Evolutionary conservation across 225 moss, liverwort and hornwort genomes (phyloP), one percentile per base, ranked within the genome.

Genomic region (Polytrichum commune): DNA sequence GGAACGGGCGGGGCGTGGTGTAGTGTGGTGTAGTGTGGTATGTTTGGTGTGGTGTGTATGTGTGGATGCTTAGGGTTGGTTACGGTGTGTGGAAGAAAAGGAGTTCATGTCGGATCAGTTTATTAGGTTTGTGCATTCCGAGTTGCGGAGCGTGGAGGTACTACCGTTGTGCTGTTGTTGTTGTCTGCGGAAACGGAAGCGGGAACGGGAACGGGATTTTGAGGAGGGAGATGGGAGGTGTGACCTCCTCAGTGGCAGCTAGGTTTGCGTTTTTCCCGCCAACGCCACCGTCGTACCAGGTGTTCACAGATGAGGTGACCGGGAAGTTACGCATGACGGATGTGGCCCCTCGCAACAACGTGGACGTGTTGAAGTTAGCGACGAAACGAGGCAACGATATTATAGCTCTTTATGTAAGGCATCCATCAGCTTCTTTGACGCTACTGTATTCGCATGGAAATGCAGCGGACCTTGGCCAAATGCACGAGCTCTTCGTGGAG

Each of bases 231-330:
- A 97, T 97, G 97, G 97, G 97, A 92, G 91, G 88, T 75, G 94
- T 97, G 91, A 94, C 97, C 78, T 97, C 97, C 67, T 88, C 94
- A 5, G 92, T 98, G 72, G 97, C 97, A 80, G 95, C 97, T 68
- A 98, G 91, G 90, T 98, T 98, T 85, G 97, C 97, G n/a, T 98
- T 98, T 77, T 98, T 98, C 22, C 97, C 97, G 68, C 97, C 97
- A 20, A 94, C 86, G 26, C 97, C 97, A 33, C 80, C 97, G 7
- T 98, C 97, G 13, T 98, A 98, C 58, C 87, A 76, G 73, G 83
- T 98, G 78, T 69, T 89, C 24, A 38, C 22, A 62, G 90, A 95
- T 84, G 94, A 91, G 66, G 75, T 1, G 26, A 86, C 92, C n/a
- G 86, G 84, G 32, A 95, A 79, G 88, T 70, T 90, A 62, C 84